Evolutionary conservation across 1,139 yeast genomes (phyloP).

Genomic region (Yamadazyma friedrichii): DNA sequence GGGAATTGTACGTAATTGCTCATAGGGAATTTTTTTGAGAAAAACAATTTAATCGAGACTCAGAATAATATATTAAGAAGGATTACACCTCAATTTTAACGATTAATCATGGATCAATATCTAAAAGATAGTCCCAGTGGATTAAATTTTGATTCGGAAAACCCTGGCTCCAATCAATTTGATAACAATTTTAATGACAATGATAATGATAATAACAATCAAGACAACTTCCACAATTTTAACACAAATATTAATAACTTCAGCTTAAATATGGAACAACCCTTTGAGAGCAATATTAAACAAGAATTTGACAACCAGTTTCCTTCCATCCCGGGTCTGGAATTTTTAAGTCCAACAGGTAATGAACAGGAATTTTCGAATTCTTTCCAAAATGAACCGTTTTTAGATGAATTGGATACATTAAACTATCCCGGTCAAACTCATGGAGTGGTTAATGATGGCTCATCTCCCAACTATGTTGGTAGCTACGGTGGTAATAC

Average conservation of each 20-base stretch:
- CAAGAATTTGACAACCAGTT: slow-evolving; percentile 11
- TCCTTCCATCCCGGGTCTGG: slow-evolving; percentile 16
- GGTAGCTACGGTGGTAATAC: not conserved
- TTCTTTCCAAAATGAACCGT: slow-evolving; percentile 30
- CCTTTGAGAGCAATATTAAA: slow-evolving; percentile 11
- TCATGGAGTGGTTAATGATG: slow-evolving; percentile 8
- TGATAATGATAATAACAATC: slow-evolving; percentile 1
- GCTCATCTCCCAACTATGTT: slow-evolving; percentile 12
- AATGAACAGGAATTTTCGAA: slow-evolving; percentile 11
- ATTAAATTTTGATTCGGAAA: slow-evolving; percentile 8
- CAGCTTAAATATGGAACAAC: slow-evolving; percentile 17
- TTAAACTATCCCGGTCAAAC: slow-evolving; percentile 15
- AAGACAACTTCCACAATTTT: not conserved
- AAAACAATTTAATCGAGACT: not conserved
- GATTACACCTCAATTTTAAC: too few species aligned
- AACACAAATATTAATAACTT: slow-evolving; percentile 6
- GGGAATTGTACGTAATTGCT: slow-evolving; percentile 6
- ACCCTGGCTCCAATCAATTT: not conserved
- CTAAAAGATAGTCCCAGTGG: slow-evolving; percentile 35
- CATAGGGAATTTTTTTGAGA: slow-evolving; percentile 1
- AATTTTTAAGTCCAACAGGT: slow-evolving; percentile 15
- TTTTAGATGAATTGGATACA: slow-evolving; percentile 34
- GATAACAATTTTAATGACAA: not conserved
- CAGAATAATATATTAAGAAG: too few species aligned
- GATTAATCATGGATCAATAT: slow-evolving; percentile 38